phyloP scores from a whole-genome alignment of 140 eudicot species.

The Senecio squalidus region DNA sequence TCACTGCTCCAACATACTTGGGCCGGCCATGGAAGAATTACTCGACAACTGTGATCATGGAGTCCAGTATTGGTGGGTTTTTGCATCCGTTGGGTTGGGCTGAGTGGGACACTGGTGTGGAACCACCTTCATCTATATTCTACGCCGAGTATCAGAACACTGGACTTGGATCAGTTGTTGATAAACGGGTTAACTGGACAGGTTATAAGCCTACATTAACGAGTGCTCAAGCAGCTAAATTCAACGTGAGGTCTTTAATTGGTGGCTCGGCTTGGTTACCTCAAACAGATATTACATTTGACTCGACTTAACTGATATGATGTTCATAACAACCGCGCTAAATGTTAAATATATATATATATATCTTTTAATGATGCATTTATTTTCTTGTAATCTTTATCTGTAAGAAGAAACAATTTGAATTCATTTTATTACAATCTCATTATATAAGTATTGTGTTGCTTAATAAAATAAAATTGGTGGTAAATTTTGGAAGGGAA shows the following conservation, averaged over 20 bases:
- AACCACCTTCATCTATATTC: constrained; percentile 49
- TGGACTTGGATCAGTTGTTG: constrained; percentile 44
- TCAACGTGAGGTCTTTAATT: constrained; percentile 42
- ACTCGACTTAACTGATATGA: constrained; percentile 25
- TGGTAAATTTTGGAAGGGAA: constrained; percentile 13
- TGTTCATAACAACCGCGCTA: background rate
- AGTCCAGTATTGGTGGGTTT: constrained; percentile 41
- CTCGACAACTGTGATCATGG: constrained; percentile 64
- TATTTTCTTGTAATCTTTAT: background rate
- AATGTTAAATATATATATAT: background rate
- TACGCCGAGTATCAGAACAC: constrained; percentile 61
- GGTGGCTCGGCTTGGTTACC: constrained; percentile 53
- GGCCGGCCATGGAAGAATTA: constrained; percentile 77
- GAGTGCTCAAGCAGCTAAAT: constrained; percentile 43
- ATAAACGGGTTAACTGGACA: constrained; percentile 52
- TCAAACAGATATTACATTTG: constrained; percentile 32
- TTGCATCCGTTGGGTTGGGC: constrained; percentile 52
- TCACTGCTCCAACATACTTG: constrained; percentile 48
- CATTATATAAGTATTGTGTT: background rate
- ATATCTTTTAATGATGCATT: background rate
- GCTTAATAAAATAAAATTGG: background rate
- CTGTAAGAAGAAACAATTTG: background rate
- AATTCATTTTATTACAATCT: background rate
- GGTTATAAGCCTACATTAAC: constrained; percentile 44
- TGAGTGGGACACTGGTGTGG: constrained; percentile 47